These are phyloP conservation scores for Zymoseptoria ardabiliae DNA, from an alignment of 2,329 filamentous ascomycete genomes.

Conservation along the genomic window DNA sequence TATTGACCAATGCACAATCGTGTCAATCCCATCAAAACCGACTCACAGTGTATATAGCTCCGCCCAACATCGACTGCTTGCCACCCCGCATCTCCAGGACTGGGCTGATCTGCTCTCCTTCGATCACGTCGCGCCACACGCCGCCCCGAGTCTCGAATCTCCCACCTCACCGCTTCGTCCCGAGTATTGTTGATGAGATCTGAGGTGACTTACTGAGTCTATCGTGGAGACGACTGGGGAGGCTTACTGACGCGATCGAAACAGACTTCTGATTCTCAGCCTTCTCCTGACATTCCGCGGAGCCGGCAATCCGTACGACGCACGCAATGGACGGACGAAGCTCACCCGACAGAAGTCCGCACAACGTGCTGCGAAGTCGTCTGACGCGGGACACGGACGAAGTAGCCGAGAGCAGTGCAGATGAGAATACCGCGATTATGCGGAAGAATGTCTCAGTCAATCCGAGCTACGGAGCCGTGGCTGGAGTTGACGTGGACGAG, in stretches of 20 bases:
- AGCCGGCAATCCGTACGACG: background rate
- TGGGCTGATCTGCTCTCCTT: too few relatives aligned
- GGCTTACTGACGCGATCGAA: too few relatives aligned
- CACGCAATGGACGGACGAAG: background rate
- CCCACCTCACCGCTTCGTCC: background rate
- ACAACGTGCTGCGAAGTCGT: slow-evolving; percentile 8
- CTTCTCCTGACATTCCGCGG: too few relatives aligned
- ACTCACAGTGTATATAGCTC: background rate
- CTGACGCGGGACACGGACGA: slow-evolving; percentile 11
- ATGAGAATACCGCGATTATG: slow-evolving; percentile 39
- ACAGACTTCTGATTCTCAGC: too few relatives aligned
- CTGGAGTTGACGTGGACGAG: slow-evolving; percentile 15
- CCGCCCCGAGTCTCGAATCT: background rate
- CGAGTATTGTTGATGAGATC: background rate
- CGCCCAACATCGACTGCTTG: background rate
- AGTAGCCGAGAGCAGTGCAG: slow-evolving; percentile 31
- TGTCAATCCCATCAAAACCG: background rate
- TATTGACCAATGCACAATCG: background rate
- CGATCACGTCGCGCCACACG: too few relatives aligned
- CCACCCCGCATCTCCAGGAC: background rate
- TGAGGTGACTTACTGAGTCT: background rate
- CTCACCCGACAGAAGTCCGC: slow-evolving; percentile 5
- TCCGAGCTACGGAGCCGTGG: slow-evolving; percentile 20
- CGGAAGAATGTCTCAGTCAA: slow-evolving; percentile 8
- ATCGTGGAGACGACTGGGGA: background rate